Evolutionary conservation across 2,329 filamentous ascomycete species (phyloP).

Genomic region (Colletotrichum graminicola): DNA sequence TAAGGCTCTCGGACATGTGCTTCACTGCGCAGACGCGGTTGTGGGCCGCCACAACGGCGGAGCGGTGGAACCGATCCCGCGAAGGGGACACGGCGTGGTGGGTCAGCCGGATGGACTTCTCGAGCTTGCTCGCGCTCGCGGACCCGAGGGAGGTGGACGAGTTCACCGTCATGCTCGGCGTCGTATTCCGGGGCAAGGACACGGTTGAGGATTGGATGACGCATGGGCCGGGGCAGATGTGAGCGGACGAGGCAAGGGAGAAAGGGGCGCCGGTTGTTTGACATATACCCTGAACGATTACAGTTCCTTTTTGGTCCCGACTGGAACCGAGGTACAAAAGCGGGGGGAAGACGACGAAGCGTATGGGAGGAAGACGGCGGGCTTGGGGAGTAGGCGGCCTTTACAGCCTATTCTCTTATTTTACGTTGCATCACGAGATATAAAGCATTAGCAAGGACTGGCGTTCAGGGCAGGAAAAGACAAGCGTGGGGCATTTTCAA

Average conservation of each 20-base stretch:
- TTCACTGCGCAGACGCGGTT: constrained; percentile 42
- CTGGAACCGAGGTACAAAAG: neutral
- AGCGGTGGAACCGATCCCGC: constrained; percentile 41
- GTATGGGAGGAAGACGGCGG: neutral
- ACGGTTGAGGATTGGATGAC: constrained; percentile 42
- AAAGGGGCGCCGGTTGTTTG: neutral
- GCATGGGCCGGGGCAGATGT: constrained; percentile 32
- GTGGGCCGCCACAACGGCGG: constrained; percentile 42
- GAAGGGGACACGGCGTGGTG: constrained; percentile 41
- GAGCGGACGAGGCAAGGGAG: neutral
- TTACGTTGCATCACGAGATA: neutral
- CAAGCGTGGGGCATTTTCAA: constrained; percentile 14
- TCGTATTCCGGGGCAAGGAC: constrained; percentile 40
- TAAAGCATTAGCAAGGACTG: constrained; percentile 12
- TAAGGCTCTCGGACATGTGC: constrained; percentile 39
- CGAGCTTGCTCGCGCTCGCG: constrained; percentile 37
- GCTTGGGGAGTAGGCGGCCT: neutral
- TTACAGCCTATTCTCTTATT: neutral
- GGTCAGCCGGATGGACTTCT: constrained; percentile 42
- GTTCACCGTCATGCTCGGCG: constrained; percentile 39
- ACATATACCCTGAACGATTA: neutral
- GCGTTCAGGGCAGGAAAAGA: constrained; percentile 24
- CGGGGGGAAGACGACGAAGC: neutral
- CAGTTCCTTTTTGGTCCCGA: neutral
- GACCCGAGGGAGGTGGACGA: constrained; percentile 41